These are phyloP conservation scores for Potentilla sterilis DNA, from an alignment of 306 rosid species.

Conservation along the genomic window DNA sequence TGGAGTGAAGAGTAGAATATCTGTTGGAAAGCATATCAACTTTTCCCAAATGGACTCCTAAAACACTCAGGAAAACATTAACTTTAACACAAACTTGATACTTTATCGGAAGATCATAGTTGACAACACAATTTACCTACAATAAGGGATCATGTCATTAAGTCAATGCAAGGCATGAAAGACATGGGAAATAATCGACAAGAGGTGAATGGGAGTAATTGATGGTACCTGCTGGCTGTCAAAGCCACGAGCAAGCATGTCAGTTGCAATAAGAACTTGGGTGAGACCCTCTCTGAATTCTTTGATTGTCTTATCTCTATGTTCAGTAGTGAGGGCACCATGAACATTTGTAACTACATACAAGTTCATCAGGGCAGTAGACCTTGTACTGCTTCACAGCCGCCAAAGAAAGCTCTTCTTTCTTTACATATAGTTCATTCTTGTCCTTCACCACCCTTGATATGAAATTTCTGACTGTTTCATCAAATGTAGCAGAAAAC, in stretches of 20 bases:
- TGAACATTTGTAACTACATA: constrained; percentile 58
- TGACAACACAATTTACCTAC: constrained; percentile 66
- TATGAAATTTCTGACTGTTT: constrained; percentile 50
- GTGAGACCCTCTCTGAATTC: constrained; percentile 67
- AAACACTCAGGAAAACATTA: too few relatives aligned
- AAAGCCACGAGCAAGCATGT: constrained; percentile 63
- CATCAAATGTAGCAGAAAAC: constrained; percentile 79
- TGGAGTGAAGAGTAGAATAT: too few relatives aligned
- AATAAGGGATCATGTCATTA: constrained; percentile 8
- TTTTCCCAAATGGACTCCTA: too few relatives aligned
- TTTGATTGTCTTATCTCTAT: constrained; percentile 65
- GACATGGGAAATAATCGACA: background rate
- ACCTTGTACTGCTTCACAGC: constrained; percentile 71
- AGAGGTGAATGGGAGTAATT: background rate
- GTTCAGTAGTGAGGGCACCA: constrained; percentile 43
- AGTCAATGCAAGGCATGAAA: background rate
- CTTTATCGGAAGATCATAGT: constrained; percentile 63
- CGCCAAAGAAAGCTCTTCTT: constrained; percentile 62
- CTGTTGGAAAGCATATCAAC: too few relatives aligned
- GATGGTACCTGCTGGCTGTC: constrained; percentile 61
- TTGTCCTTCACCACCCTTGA: constrained; percentile 47
- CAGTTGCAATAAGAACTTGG: constrained; percentile 59
- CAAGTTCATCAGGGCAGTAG: constrained; percentile 45
- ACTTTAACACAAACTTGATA: too few relatives aligned
- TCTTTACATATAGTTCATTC: constrained; percentile 60